A percentile compares a stretch with the other conserved stretches of the same genome.
These are phyloP conservation scores for Pterothamnion heteromorphum DNA, from an alignment of 31 red algal species.

Conservation along the genomic window DNA sequence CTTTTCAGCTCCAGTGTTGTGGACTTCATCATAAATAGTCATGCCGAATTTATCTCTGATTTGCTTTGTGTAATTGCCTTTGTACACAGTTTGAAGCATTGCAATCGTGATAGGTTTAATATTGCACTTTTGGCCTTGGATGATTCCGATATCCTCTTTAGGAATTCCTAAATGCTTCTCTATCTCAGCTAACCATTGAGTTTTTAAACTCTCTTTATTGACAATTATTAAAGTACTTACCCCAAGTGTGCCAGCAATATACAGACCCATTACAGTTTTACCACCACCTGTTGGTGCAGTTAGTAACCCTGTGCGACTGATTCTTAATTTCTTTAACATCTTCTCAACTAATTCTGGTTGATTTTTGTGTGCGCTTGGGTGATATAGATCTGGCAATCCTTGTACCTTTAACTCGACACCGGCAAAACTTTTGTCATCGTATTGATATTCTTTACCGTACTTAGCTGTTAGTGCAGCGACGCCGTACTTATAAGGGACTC, in stretches of 20 bases:
- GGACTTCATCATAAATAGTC: neutral
- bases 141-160: neutral
- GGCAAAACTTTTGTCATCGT: no score
- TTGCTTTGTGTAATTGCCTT: neutral
- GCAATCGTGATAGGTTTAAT: neutral
- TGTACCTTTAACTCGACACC: no score
- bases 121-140: neutral
- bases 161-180: neutral
- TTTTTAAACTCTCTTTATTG: neutral
- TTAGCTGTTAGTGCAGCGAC: no score
- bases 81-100: neutral
- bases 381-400: neutral
- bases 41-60: neutral
- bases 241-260: neutral
- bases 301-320: neutral
- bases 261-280: neutral
- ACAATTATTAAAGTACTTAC: neutral
- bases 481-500: no score
- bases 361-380: neutral
- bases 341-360: neutral
- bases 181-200: neutral
- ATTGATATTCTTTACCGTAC: no score
- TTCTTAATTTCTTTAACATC: neutral
- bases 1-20: neutral
- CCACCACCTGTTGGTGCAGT: neutral